These are phyloP conservation scores for Thalassiosira hispida DNA, from an alignment of 352 stramenopile species.

Conservation along the genomic window DNA sequence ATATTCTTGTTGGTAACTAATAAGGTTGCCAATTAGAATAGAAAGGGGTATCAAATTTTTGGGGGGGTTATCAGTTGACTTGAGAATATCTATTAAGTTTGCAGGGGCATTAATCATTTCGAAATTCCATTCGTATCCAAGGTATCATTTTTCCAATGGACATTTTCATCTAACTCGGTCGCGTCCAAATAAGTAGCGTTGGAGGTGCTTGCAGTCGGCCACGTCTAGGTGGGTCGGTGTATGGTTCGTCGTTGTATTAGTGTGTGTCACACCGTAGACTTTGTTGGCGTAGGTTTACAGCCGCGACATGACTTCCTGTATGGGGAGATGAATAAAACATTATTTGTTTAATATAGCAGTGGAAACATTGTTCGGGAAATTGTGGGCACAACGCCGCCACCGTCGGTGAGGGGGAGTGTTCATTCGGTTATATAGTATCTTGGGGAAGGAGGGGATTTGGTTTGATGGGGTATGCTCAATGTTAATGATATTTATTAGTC, in stretches of 20 bases:
- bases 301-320: conserved; percentile 1
- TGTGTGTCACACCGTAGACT: not conserved
- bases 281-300: not conserved
- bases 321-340: too few species aligned
- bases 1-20: conserved; percentile 52
- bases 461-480: not conserved
- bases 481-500: conserved; percentile 11
- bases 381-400: conserved; percentile 7
- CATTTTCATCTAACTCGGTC: conserved; percentile 1
- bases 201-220: conserved; percentile 10
- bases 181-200: conserved; percentile 23
- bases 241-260: conserved; percentile 9
- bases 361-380: conserved; percentile 4
- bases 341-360: too few species aligned
- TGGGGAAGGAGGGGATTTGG: not conserved
- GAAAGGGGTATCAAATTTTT: not conserved
- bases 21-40: not conserved
- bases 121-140: not conserved
- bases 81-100: conserved; percentile 3
- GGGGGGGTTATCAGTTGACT: conserved; percentile 6
- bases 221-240: conserved; percentile 16
- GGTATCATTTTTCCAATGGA: not conserved
- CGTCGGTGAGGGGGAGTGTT: conserved; percentile 2
- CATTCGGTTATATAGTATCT: not conserved
- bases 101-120: conserved; percentile 9